Evolutionary conservation across 257 asterid genomes (phyloP).

Genomic region (Nicotiana tabacum): DNA sequence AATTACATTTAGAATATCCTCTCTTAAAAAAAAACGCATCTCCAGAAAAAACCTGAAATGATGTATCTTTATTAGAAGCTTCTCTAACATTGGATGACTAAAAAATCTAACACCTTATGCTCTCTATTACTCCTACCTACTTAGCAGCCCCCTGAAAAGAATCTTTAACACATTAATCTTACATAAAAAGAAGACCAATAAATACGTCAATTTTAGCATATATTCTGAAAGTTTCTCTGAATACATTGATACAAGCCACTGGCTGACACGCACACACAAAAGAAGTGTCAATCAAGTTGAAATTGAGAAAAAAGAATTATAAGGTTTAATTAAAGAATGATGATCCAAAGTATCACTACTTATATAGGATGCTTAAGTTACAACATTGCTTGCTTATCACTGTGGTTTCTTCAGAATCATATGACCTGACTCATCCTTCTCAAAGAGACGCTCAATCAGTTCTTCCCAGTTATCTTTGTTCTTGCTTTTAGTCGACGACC

Average conservation of each 20-base stretch:
- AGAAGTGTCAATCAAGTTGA: not conserved
- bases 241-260: not conserved
- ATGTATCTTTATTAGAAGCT: not conserved
- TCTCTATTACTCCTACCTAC: not conserved
- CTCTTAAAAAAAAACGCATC: not conserved
- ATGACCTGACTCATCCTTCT: slow-evolving; percentile 61
- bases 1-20: not conserved
- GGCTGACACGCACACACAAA: not conserved
- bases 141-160: not conserved
- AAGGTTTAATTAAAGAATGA: not conserved
- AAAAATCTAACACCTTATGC: not conserved
- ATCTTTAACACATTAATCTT: not conserved
- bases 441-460: slow-evolving; percentile 62
- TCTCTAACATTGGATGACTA: not conserved
- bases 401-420: slow-evolving; percentile 34
- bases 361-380: not conserved
- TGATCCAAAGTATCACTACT: not conserved
- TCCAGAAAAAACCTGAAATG: not conserved
- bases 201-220: not conserved
- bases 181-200: not conserved
- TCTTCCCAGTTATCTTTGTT: slow-evolving; percentile 68
- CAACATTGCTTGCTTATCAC: not conserved
- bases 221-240: not conserved
- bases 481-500: slow-evolving; percentile 40
- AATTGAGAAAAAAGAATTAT: not conserved